A percentile compares a stretch with the other conserved stretches of the same genome.
These are phyloP conservation scores for Calycina marina DNA, from an alignment of 2,329 filamentous ascomycete genomes.

Conservation along the genomic window DNA sequence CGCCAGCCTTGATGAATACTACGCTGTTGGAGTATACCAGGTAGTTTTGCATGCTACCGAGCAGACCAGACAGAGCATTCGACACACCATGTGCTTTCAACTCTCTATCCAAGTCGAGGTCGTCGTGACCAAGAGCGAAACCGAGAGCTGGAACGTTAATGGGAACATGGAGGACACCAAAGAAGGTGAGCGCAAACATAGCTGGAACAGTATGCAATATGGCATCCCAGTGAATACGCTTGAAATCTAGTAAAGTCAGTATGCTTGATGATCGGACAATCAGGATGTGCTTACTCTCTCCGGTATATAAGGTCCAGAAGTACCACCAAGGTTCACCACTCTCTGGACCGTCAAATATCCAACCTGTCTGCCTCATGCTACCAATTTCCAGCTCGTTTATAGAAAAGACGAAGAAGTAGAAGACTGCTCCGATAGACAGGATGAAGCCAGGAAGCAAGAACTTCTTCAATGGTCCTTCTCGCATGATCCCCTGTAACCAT, in stretches of 20 bases:
- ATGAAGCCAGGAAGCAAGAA: slow-evolving; percentile 83
- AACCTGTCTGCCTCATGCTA: slow-evolving; percentile 57
- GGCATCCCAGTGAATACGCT: slow-evolving; percentile 69
- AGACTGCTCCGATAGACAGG: slow-evolving; percentile 57
- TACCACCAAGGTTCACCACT: slow-evolving; percentile 89
- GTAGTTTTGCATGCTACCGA: slow-evolving; percentile 91
- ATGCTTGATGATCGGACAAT: slow-evolving; percentile 8
- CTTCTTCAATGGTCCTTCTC: slow-evolving; percentile 41
- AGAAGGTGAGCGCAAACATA: slow-evolving; percentile 95
- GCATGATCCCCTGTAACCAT: slow-evolving; percentile 58
- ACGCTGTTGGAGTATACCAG: slow-evolving; percentile 94
- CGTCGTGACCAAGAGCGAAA: slow-evolving; percentile 80
- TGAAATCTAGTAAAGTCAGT: slow-evolving; percentile 44
- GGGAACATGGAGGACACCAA: slow-evolving; percentile 89
- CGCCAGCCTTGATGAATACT: slow-evolving; percentile 90
- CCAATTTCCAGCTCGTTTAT: slow-evolving; percentile 54
- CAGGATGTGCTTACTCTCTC: slow-evolving; percentile 35
- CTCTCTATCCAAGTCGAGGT: slow-evolving; percentile 81
- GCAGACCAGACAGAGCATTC: slow-evolving; percentile 75
- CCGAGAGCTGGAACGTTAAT: slow-evolving; percentile 95
- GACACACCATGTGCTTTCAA: slow-evolving; percentile 86
- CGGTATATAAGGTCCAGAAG: slow-evolving; percentile 80
- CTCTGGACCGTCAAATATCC: slow-evolving; percentile 82
- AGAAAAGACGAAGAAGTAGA: slow-evolving; percentile 62
- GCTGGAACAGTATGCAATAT: slow-evolving; percentile 76